Evolutionary conservation across 371 early-diverging fungal genomes (phyloP).

Genomic region (Mucor mucedo): DNA sequence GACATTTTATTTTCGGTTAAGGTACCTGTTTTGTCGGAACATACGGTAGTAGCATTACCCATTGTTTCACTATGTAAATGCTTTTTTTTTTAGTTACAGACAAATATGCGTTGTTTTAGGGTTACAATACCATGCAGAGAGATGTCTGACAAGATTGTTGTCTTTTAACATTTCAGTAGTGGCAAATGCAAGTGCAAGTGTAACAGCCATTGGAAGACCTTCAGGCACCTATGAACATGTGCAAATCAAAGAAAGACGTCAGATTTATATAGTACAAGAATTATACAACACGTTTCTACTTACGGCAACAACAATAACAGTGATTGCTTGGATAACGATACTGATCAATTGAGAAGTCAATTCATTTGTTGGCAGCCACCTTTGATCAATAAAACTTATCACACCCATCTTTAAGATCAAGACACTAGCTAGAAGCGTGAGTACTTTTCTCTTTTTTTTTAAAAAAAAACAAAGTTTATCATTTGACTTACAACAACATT

Average conservation of each 20-base stretch:
- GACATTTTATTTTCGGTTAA: not conserved
- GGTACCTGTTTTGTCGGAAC: slow-evolving; percentile 1
- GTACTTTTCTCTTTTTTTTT: not conserved
- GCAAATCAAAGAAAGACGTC: too few species aligned
- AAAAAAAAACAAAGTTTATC: too few species aligned
- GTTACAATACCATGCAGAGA: not conserved
- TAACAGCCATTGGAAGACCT: slow-evolving; percentile 2
- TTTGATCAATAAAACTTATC: not conserved
- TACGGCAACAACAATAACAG: not conserved
- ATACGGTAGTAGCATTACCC: not conserved
- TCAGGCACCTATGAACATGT: not conserved
- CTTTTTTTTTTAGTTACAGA: not conserved
- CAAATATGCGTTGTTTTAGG: too few species aligned
- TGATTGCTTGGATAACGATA: slow-evolving; percentile 1
- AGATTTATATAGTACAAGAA: too few species aligned
- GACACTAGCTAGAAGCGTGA: not conserved
- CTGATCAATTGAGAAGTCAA: not conserved
- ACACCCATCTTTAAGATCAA: not conserved
- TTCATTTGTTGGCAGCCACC: not conserved
- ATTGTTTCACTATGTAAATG: not conserved
- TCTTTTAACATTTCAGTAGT: slow-evolving; percentile 2
- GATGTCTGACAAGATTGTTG: not conserved
- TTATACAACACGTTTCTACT: not conserved
- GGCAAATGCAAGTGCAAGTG: not conserved
- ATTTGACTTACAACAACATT: not conserved